Percentiles rank a stretch among this genome's conserved stretches.
phyloP scores from a whole-genome alignment of 2,329 filamentous ascomycete species.

The Pleoardoris graminearum region DNA sequence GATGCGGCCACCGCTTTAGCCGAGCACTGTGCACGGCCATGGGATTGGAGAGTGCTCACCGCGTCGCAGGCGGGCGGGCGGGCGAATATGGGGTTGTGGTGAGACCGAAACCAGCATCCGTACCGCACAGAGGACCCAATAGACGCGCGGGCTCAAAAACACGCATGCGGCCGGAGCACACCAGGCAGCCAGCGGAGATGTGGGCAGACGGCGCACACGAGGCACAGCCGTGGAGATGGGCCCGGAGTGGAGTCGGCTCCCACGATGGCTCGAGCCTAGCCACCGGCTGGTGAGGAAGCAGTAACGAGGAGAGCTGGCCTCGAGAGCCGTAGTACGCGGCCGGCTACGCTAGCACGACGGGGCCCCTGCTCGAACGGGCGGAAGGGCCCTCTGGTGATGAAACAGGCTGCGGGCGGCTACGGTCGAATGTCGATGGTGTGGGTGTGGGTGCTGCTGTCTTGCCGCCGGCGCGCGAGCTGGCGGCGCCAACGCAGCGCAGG shows the following conservation, averaged over 20 bases:
- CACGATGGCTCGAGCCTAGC: background rate
- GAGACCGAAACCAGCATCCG: background rate
- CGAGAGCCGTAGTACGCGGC: background rate
- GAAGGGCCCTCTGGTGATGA: constrained; percentile 6
- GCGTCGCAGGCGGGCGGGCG: constrained; percentile 5
- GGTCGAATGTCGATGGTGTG: too few species aligned
- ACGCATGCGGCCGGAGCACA: background rate
- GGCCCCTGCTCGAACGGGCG: constrained; percentile 4
- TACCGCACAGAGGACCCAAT: constrained; percentile 1
- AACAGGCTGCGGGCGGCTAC: constrained; percentile 1
- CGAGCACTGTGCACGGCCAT: constrained; percentile 9
- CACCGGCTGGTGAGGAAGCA: background rate
- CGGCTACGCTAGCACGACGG: background rate
- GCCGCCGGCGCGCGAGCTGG: background rate
- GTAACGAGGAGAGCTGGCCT: background rate
- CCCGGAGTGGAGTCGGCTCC: too few species aligned
- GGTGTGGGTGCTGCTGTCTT: too few species aligned
- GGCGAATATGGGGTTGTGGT: background rate
- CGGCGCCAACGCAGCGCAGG: background rate
- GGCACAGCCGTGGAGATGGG: background rate
- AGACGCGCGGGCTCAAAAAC: constrained; percentile 14
- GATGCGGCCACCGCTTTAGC: constrained; percentile 10
- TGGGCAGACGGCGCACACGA: constrained; percentile 3
- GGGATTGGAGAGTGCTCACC: constrained; percentile 2
- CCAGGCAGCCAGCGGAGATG: constrained; percentile 2